Evolutionary conservation across 352 stramenopile species (phyloP).

Genomic region (Phytophthora lateralis): DNA sequence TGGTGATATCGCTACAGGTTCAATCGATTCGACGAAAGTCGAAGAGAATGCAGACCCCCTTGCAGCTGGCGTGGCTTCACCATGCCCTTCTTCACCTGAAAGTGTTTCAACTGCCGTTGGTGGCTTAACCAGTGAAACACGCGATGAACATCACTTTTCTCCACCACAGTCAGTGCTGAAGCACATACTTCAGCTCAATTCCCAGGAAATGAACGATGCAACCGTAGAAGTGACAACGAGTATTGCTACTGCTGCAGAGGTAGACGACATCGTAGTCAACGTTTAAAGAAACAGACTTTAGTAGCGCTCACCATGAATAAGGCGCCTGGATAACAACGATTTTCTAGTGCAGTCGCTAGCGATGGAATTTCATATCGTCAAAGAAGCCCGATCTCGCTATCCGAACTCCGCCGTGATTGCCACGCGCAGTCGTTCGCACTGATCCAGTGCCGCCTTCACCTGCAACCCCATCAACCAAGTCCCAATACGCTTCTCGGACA

Average conservation of each 20-base stretch:
- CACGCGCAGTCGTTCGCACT: conserved; percentile 23
- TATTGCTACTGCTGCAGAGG: background rate
- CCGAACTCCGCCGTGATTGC: conserved; percentile 71
- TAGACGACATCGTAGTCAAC: conserved; percentile 20
- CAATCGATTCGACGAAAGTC: background rate
- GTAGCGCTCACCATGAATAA: background rate
- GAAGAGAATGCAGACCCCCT: background rate
- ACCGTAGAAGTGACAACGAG: conserved; percentile 3
- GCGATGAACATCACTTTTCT: background rate
- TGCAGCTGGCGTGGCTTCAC: conserved; percentile 4
- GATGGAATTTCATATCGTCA: conserved; percentile 77
- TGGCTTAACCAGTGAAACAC: conserved; percentile 1
- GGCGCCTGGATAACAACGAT: background rate
- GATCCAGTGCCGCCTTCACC: conserved; percentile 62
- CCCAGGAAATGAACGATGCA: conserved; percentile 5
- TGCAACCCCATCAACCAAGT: conserved; percentile 57
- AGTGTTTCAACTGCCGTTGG: conserved; percentile 20
- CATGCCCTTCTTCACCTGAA: conserved; percentile 22
- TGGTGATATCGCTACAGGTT: background rate
- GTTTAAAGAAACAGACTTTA: conserved; percentile 11
- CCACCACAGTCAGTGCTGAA: conserved; percentile 34
- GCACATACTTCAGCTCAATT: conserved; percentile 30
- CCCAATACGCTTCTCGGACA: conserved; percentile 57
- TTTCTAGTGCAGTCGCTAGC: conserved; percentile 19
- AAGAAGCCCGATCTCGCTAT: conserved; percentile 70